Percentiles rank a stretch among this genome's conserved stretches.
Conservation (phyloP, 2,329 filamentous ascomycete species). For the Colletotrichum paranaense region DNA sequence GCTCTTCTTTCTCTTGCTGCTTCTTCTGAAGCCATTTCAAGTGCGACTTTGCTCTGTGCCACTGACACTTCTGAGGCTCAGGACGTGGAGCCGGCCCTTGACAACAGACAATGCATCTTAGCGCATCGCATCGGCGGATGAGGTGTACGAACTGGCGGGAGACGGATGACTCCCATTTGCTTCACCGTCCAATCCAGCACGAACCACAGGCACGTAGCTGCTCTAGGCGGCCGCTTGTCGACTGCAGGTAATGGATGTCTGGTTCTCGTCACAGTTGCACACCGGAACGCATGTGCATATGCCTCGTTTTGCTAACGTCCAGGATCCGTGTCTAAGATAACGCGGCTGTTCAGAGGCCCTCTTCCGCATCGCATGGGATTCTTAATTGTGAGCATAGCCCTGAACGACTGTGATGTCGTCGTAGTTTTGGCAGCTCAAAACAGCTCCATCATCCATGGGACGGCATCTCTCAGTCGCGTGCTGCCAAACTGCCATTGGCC, state of each 20-base stretch:
- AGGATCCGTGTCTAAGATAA: not conserved
- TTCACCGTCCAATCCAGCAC: constrained; percentile 29
- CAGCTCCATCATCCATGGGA: constrained; percentile 13
- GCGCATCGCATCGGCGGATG: constrained; percentile 5
- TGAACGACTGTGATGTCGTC: not conserved
- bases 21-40: not conserved
- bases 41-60: constrained; percentile 11
- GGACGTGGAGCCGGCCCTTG: constrained; percentile 8
- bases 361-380: not conserved
- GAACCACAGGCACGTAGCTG: constrained; percentile 12
- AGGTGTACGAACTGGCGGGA: constrained; percentile 28
- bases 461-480: constrained; percentile 6
- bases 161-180: constrained; percentile 27
- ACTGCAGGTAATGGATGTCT: constrained; percentile 16
- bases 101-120: constrained; percentile 17
- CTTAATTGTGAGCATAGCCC: constrained; percentile 6
- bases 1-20: not conserved
- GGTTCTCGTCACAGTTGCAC: constrained; percentile 27
- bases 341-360: not conserved
- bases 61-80: not conserved
- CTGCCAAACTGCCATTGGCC: constrained; percentile 5
- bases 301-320: constrained; percentile 11
- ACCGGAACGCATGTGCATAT: constrained; percentile 19
- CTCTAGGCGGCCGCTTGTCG: constrained; percentile 19
- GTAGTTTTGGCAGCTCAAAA: not conserved